phyloP scores from a whole-genome alignment of 768 basidiomycete species.

The Clitopilus passeckerianus region DNA sequence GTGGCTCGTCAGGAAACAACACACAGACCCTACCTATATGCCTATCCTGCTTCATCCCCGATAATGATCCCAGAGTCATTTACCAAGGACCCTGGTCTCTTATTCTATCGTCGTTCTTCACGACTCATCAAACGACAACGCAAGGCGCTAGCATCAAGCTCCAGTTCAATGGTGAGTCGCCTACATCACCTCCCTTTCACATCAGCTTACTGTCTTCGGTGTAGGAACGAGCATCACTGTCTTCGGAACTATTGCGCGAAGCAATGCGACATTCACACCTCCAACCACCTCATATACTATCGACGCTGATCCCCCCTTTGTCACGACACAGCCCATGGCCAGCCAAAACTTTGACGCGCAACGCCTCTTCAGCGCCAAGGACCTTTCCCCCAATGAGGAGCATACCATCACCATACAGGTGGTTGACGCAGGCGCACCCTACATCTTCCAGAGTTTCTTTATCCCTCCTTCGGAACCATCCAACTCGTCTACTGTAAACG shows the following conservation, averaged over 20 bases:
- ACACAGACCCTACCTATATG: not conserved
- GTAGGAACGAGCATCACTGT: conserved; percentile 44
- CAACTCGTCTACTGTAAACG: not conserved
- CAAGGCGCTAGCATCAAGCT: conserved; percentile 26
- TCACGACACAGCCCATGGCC: conserved; percentile 32
- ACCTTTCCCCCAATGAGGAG: conserved; percentile 17
- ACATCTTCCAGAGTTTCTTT: conserved; percentile 34
- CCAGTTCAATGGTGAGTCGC: conserved; percentile 30
- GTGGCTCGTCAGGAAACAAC: not conserved
- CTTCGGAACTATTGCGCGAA: conserved; percentile 38
- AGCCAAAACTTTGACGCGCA: conserved; percentile 27
- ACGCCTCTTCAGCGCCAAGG: conserved; percentile 32
- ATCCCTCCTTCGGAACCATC: conserved; percentile 21
- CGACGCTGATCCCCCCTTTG: conserved; percentile 25
- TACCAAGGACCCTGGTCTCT: conserved; percentile 33
- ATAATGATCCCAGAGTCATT: conserved; percentile 30
- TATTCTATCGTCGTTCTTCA: conserved; percentile 18
- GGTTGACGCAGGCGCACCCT: conserved; percentile 27
- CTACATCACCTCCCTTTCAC: not conserved
- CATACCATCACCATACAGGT: conserved; percentile 37
- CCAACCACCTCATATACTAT: conserved; percentile 36
- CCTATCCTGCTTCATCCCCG: conserved; percentile 16
- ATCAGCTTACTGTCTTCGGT: not conserved
- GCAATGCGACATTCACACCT: conserved; percentile 26
- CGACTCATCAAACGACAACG: conserved; percentile 29